Base-by-base conservation (phyloP, 1,284 basidiomycete species). In the Sanghuangporus weigelae region DNA sequence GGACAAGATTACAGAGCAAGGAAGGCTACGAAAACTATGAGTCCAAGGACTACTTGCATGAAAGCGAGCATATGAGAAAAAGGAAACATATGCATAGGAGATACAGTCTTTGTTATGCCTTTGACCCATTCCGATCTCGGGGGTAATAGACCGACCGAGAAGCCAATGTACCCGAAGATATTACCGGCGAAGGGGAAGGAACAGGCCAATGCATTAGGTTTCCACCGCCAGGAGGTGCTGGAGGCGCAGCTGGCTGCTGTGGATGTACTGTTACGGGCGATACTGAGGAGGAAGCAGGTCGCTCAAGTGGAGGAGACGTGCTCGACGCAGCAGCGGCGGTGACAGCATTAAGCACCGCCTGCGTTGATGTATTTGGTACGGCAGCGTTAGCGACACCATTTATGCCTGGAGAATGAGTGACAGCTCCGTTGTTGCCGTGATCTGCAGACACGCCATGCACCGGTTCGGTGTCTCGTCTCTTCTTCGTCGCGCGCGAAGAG, bases 401-500 rank as follows among this genome's bases (percentile, higher is more conserved):
- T n/a, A 54, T 39, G 4, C 8, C 26, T 12, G 59, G 40, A 19
- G 56, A 57, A 21, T 40, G 48, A 44, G 26, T 38, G 8, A 48
- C 36, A n/a, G 23, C 38, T 16, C 46, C 35, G 8, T 21, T 16
- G 2, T 42, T 44, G 19, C 60, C 62, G 16, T 46, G 44, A n/a
- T 46, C 44, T 19, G 16, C 44, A 7, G 44, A 7, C 21, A 19
- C 7, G n/a, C 49, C 46, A 4, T 56, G 56, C 7, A 38, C 55
- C 2, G 53, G 59, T 10, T 66, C 65, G 8, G 62, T 60, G 19
- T 66, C 65, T 19, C 65, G 58, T 19, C 59, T 38, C 21, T 56
- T 46, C 50, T 66, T 66, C 40, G 58, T 54, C 16, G 54, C 65
- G 11, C 65, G 75, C 0, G 82, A 84, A 4, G 87, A 84, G 64